These are phyloP conservation scores for Scheffersomyces titani DNA, from an alignment of 1,139 yeast genomes.

Conservation along the genomic window DNA sequence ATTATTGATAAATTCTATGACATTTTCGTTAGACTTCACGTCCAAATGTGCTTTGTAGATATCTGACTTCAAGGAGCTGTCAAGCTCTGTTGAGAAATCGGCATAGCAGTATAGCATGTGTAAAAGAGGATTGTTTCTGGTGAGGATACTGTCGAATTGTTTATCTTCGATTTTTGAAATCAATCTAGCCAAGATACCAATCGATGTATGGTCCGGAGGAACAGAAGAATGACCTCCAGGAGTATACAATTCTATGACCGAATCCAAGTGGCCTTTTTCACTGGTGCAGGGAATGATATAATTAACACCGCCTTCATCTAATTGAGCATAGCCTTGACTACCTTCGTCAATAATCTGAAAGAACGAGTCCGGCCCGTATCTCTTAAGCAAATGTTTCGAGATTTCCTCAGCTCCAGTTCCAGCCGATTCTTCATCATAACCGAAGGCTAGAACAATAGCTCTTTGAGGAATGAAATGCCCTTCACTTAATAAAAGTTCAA, in stretches of 20 bases:
- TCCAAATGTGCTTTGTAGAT: conserved; percentile 46
- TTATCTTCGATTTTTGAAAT: conserved; percentile 37
- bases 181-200: conserved; percentile 46
- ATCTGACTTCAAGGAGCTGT: conserved; percentile 29
- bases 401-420: conserved; percentile 41
- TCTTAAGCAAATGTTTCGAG: conserved; percentile 26
- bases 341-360: conserved; percentile 51
- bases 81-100: conserved; percentile 34
- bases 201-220: conserved; percentile 50
- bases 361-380: conserved; percentile 43
- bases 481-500: conserved; percentile 39
- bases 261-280: conserved; percentile 48
- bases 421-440: conserved; percentile 50
- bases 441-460: conserved; percentile 45
- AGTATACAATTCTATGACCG: conserved; percentile 37
- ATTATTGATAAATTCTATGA: conserved; percentile 33
- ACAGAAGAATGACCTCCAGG: conserved; percentile 53
- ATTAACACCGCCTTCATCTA: conserved; percentile 37
- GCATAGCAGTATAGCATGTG: conserved; percentile 46
- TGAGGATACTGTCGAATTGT: conserved; percentile 34
- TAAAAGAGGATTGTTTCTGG: conserved; percentile 44
- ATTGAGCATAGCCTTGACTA: conserved; percentile 28
- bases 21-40: conserved; percentile 38
- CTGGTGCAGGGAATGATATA: conserved; percentile 58
- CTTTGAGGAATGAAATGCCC: conserved; percentile 40